Evolutionary conservation across 495 filamentous ascomycete genomes (phyloP).

Genomic region (Penicillium robsamsonii): DNA sequence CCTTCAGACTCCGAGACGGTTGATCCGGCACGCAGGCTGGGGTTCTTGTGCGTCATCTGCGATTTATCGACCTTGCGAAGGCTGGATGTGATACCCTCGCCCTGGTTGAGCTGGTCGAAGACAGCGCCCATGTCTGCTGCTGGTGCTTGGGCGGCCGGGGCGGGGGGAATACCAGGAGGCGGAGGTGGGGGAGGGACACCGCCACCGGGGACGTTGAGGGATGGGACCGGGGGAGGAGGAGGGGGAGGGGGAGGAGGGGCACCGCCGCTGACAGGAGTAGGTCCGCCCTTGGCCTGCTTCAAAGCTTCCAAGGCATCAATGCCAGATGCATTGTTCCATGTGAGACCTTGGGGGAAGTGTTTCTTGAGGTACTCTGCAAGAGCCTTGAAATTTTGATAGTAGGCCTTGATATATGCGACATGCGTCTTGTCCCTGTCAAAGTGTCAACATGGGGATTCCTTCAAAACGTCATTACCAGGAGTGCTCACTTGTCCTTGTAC

Average conservation of each 20-base stretch:
- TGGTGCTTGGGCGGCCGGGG: constrained; percentile 30
- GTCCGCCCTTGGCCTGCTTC: constrained; percentile 56
- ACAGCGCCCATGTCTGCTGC: constrained; percentile 72
- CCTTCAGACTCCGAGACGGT: constrained; percentile 56
- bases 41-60: constrained; percentile 98
- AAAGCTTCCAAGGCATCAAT: constrained; percentile 70
- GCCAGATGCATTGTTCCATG: constrained; percentile 82
- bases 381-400: constrained; percentile 80
- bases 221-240: constrained; percentile 53
- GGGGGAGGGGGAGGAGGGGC: constrained; percentile 52
- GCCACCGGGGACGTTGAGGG: constrained; percentile 51
- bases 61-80: constrained; percentile 91
- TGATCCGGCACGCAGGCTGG: constrained; percentile 72
- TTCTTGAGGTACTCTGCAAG: constrained; percentile 77
- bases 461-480: not conserved
- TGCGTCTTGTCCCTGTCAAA: constrained; percentile 65
- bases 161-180: constrained; percentile 44
- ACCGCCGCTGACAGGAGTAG: constrained; percentile 38
- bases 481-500: constrained; percentile 83
- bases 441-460: constrained; percentile 15
- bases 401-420: constrained; percentile 81
- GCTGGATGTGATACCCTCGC: constrained; percentile 77
- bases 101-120: constrained; percentile 86
- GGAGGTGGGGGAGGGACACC: constrained; percentile 82
- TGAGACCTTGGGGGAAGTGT: constrained; percentile 73